These are phyloP conservation scores for Ogataea haglerorum DNA, from an alignment of 805 yeast genomes.

Conservation along the genomic window DNA sequence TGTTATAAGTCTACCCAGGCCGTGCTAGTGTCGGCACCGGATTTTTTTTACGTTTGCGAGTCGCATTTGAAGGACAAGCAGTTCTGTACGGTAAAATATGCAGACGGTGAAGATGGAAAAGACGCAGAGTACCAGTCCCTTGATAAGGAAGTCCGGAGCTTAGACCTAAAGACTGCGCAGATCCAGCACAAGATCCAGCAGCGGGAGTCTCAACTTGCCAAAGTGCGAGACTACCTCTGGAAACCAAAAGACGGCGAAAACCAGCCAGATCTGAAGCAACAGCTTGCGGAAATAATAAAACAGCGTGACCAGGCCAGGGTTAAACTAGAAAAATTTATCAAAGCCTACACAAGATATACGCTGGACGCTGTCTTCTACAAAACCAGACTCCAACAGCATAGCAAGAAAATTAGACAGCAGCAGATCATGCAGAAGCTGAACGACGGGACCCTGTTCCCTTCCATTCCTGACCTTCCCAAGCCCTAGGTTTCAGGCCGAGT, in stretches of 20 bases:
- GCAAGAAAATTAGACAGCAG: conserved; percentile 33
- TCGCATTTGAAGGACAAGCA: conserved; percentile 44
- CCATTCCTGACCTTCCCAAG: conserved; percentile 5
- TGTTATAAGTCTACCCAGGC: conserved; percentile 48
- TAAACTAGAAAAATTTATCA: conserved; percentile 22
- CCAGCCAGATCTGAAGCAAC: conserved; percentile 6
- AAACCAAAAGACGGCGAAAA: conserved; percentile 12
- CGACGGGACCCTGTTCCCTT: conserved; percentile 41
- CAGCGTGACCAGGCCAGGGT: background rate
- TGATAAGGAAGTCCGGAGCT: conserved; percentile 20
- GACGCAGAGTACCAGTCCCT: conserved; percentile 2
- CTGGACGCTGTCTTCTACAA: conserved; percentile 42
- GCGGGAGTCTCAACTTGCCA: conserved; percentile 22
- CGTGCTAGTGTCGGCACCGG: conserved; percentile 45
- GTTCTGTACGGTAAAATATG: conserved; percentile 38
- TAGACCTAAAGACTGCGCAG: conserved; percentile 31
- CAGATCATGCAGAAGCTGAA: conserved; percentile 33
- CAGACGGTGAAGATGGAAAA: conserved; percentile 25
- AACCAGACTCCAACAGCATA: conserved; percentile 36
- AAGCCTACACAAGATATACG: conserved; percentile 36
- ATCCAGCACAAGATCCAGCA: conserved; percentile 31
- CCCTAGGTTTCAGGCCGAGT: background rate
- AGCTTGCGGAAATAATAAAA: conserved; percentile 1
- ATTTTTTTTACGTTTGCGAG: conserved; percentile 52
- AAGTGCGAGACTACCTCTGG: conserved; percentile 27